Evolutionary conservation across 805 yeast genomes (phyloP).

Genomic region (Sporopachydermia lactativora): DNA sequence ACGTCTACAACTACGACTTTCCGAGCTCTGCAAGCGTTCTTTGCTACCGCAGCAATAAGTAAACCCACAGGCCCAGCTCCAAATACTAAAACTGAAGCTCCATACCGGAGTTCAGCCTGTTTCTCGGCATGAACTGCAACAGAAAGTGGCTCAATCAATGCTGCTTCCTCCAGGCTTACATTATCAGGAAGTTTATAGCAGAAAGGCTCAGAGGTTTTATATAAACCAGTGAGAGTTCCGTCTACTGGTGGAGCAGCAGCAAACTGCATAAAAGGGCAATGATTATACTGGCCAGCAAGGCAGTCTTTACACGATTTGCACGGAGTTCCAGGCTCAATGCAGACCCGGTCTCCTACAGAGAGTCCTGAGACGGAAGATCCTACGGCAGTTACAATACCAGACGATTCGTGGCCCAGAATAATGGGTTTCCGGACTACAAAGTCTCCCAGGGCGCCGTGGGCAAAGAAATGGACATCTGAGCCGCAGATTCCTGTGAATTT

Average conservation of each 20-base stretch:
- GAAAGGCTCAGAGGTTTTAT: conserved; percentile 20
- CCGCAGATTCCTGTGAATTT: not conserved
- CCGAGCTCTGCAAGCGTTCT: conserved; percentile 25
- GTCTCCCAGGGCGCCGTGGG: conserved; percentile 23
- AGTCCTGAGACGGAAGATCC: conserved; percentile 33
- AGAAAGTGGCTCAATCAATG: conserved; percentile 66
- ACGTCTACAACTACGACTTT: conserved; percentile 27
- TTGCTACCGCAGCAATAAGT: conserved; percentile 31
- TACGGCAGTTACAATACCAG: conserved; percentile 27
- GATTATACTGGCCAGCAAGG: conserved; percentile 21
- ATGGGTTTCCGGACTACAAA: conserved; percentile 18
- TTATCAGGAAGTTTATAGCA: conserved; percentile 43
- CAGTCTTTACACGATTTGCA: conserved; percentile 27
- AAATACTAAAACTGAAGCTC: conserved; percentile 52
- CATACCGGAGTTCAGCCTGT: conserved; percentile 41
- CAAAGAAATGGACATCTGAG: not conserved
- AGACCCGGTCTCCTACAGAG: conserved; percentile 33
- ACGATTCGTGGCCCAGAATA: not conserved
- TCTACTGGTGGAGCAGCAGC: conserved; percentile 23
- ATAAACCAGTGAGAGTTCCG: conserved; percentile 21
- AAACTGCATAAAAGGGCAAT: conserved; percentile 22
- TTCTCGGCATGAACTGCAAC: conserved; percentile 71
- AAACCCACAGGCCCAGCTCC: conserved; percentile 47
- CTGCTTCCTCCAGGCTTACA: conserved; percentile 64
- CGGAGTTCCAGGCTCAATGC: conserved; percentile 41